These are phyloP conservation scores for Pleurotus pulmonarius DNA, from an alignment of 768 basidiomycete species.

Conservation along the genomic window DNA sequence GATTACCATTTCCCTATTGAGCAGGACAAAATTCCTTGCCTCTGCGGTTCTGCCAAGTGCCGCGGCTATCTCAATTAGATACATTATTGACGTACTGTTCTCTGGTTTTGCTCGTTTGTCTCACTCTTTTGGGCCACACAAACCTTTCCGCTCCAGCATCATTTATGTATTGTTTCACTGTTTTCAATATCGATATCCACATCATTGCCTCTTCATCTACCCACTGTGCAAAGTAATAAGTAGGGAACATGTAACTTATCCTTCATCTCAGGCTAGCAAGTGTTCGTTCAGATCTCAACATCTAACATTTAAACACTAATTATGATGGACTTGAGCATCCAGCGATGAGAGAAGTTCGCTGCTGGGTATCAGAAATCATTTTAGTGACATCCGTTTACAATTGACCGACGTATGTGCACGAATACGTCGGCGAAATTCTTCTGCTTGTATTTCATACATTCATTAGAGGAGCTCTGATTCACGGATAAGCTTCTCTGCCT, in stretches of 20 bases:
- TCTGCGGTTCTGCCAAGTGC: slow-evolving; percentile 88
- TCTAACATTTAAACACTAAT: too few species aligned
- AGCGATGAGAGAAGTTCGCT: too few species aligned
- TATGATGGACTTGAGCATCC: too few species aligned
- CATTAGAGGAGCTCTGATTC: too few species aligned
- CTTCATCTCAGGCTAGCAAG: too few species aligned
- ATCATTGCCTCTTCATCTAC: neutral
- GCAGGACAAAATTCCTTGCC: slow-evolving; percentile 94
- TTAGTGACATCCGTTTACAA: too few species aligned
- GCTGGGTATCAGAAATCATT: too few species aligned
- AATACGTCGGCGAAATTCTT: too few species aligned
- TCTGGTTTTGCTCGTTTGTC: slow-evolving; percentile 12
- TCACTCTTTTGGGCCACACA: slow-evolving; percentile 9
- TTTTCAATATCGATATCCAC: slow-evolving; percentile 5
- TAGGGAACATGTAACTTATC: neutral
- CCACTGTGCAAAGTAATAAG: neutral
- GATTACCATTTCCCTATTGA: slow-evolving; percentile 99
- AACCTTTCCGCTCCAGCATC: slow-evolving; percentile 3
- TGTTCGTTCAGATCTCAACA: too few species aligned
- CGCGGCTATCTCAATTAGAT: slow-evolving; percentile 93
- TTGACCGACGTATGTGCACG: too few species aligned
- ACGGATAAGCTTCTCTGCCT: too few species aligned
- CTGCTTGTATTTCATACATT: too few species aligned
- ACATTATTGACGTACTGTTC: slow-evolving; percentile 22
- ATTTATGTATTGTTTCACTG: slow-evolving; percentile 9